Base-by-base conservation (phyloP, 495 filamentous ascomycete species). In the Neurospora sp. region DNA sequence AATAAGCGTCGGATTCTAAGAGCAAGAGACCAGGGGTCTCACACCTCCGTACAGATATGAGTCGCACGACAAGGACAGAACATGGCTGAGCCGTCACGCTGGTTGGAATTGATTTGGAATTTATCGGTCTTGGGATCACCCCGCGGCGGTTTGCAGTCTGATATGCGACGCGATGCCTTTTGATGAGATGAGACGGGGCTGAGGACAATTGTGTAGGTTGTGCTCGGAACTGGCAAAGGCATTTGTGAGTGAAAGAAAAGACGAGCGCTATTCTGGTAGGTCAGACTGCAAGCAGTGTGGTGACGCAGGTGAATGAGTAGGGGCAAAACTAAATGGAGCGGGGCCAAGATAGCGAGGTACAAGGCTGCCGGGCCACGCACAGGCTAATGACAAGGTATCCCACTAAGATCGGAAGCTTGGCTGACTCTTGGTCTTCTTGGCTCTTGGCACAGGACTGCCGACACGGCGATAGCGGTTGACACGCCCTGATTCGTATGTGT, bases 41-140 rank as follows among this genome's bases (percentile, higher is more conserved):
- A 74, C 74, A 76, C 76, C 71, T 75, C 75, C 14, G 53, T 65
- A 35, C 22, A 61, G 53, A 12, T 61, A 61, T 31, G 12, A 61
- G 53, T 35, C 53, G 53, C 27, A 61, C 53, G 22, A 27, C 22
- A 61, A 61, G 53, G 53, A 17, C 53, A 73, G 71, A 73, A 74
- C 75, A 79, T 73, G 77, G 61, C 71, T 73, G 53, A 17, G 53
- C 53, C 53, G 53, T 65, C 53, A 65, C 53, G 53, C 53, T 65
- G 53, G 27, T 16, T 35, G 53, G 27, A 65, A 65, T 65, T 35
- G 53, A 65, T 65, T 65, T 65, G 53, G 27, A 35, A 65, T 35
- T 16, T 35, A 65, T 65, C 53, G 53, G 53, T 65, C 14, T 35
- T 65, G 27, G 53, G 53, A 65, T 65, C 53, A 27, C 53, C 53